Conservation (phyloP, 78 protist genomes). For the Dictyostelium capitatum region DNA sequence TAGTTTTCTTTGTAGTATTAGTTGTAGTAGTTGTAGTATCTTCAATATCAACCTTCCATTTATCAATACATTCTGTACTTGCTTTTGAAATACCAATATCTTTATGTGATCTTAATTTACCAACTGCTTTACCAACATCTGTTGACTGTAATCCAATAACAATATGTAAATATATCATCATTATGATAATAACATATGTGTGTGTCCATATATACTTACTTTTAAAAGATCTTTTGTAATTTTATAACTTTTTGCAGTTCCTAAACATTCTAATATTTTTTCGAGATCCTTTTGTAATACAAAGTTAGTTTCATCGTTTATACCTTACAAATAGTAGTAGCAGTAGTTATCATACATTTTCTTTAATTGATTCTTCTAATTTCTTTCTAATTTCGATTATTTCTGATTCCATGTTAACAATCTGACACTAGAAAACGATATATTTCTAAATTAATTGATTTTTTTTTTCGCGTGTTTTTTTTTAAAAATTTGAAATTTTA, state of each 20-base stretch:
- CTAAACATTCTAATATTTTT: not conserved
- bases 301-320: no score
- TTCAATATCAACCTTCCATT: slow-evolving; percentile 44
- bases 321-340: no score
- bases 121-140: slow-evolving; percentile 56
- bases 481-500: no score
- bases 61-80: not conserved
- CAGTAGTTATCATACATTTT: no score
- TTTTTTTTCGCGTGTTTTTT: no score
- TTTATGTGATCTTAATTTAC: slow-evolving; percentile 30
- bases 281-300: not conserved
- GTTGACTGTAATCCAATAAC: slow-evolving; percentile 22
- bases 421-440: no score
- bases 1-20: not conserved
- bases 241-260: not conserved
- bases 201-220: not conserved
- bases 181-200: no score
- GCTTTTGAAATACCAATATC: slow-evolving; percentile 10
- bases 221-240: slow-evolving; percentile 31
- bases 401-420: no score
- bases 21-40: not conserved
- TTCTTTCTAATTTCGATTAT: no score
- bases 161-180: not conserved
- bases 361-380: no score
- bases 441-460: no score